These are phyloP conservation scores for Lentinula guzmanii DNA, from an alignment of 768 basidiomycete genomes.

Conservation along the genomic window DNA sequence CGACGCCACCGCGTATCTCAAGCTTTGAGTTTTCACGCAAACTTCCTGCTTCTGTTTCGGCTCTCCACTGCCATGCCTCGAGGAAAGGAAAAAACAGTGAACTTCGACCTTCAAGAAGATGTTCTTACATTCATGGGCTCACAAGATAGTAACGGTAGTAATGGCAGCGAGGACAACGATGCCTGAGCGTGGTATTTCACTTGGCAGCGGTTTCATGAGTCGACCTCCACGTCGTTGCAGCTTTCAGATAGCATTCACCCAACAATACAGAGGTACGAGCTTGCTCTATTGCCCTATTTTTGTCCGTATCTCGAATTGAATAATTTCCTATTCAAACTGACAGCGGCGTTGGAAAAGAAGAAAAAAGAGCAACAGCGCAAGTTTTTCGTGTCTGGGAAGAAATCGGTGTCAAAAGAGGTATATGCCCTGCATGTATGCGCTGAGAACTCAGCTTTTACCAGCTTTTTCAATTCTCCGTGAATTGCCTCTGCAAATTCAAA, in stretches of 20 bases:
- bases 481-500: neutral
- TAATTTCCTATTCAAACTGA: neutral
- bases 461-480: neutral
- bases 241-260: neutral
- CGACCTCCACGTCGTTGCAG: neutral
- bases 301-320: neutral
- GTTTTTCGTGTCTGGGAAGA: neutral
- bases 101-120: neutral
- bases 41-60: neutral
- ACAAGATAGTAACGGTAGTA: constrained; percentile 2
- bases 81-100: neutral
- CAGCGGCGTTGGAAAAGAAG: constrained; percentile 1
- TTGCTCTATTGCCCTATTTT: neutral
- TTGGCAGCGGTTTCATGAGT: neutral
- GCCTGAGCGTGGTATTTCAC: neutral
- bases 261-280: neutral
- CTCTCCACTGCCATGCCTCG: neutral
- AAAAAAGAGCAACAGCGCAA: constrained; percentile 4
- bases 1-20: neutral
- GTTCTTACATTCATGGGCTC: neutral
- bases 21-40: neutral
- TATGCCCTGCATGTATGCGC: neutral
- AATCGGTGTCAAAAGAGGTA: neutral
- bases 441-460: neutral
- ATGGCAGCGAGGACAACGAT: neutral